Percentiles rank a stretch among this genome's conserved stretches.
Conservation (phyloP, 768 basidiomycete species). For the Phanerochaete carnosa region DNA sequence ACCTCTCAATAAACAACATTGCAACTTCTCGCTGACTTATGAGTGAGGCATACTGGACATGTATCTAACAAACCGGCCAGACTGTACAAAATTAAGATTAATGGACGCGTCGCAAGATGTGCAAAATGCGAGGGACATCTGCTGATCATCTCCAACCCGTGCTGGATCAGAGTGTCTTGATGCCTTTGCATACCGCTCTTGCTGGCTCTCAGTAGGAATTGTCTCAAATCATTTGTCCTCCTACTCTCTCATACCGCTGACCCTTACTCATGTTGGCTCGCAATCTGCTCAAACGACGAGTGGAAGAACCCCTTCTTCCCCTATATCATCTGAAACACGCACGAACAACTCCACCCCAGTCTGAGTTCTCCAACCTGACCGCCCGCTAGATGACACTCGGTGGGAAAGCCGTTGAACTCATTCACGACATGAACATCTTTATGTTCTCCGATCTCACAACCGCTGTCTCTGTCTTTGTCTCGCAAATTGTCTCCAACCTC, state of each 20-base stretch:
- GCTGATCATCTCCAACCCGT: too few relatives aligned
- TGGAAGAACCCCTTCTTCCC: slow-evolving; percentile 46
- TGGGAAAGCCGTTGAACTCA: neutral
- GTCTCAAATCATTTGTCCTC: neutral
- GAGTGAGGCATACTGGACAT: too few relatives aligned
- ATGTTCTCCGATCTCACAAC: neutral
- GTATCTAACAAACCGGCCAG: too few relatives aligned
- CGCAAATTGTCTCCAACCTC: neutral
- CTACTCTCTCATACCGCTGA: neutral
- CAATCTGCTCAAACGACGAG: slow-evolving; percentile 46
- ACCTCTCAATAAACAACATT: too few relatives aligned
- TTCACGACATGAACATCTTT: neutral
- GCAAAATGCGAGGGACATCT: too few relatives aligned
- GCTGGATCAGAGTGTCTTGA: too few relatives aligned
- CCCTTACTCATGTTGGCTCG: neutral
- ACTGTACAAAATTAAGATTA: too few relatives aligned
- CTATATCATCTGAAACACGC: slow-evolving; percentile 50
- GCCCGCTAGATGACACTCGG: neutral
- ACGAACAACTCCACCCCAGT: slow-evolving; percentile 28
- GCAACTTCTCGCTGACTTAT: too few relatives aligned
- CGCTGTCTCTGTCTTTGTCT: neutral
- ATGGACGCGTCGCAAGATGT: too few relatives aligned
- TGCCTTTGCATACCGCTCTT: too few relatives aligned
- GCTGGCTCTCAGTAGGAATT: neutral
- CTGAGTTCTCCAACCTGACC: neutral